phyloP scores from a whole-genome alignment of 495 filamentous ascomycete genomes.

The Annulohypoxylon moriforme region DNA sequence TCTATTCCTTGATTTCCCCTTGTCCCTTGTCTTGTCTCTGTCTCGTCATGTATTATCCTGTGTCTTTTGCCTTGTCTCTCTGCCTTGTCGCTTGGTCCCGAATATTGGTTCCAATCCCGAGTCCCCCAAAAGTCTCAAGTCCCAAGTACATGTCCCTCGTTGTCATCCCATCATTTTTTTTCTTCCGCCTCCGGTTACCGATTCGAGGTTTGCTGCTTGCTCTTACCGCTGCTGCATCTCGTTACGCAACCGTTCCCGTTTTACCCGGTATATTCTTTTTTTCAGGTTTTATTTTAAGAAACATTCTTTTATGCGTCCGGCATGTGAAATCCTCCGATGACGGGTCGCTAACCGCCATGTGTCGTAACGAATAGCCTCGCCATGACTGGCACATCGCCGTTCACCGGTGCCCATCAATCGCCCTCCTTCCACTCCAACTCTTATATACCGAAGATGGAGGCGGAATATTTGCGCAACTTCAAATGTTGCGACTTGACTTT shows the following conservation, averaged over 20 bases:
- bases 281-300: slow-evolving; percentile 30
- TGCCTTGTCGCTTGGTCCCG: not conserved
- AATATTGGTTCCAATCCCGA: not conserved
- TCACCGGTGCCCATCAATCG: slow-evolving; percentile 78
- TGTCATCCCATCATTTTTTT: slow-evolving; percentile 7
- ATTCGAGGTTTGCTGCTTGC: slow-evolving; percentile 27
- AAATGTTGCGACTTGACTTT: slow-evolving; percentile 89
- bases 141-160: not conserved
- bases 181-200: slow-evolving; percentile 9
- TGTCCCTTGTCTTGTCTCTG: slow-evolving; percentile 7
- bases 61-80: not conserved
- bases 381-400: slow-evolving; percentile 96
- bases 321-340: slow-evolving; percentile 40
- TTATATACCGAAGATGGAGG: slow-evolving; percentile 96
- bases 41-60: not conserved
- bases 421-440: slow-evolving; percentile 97
- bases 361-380: slow-evolving; percentile 73
- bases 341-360: slow-evolving; percentile 39
- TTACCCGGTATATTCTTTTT: slow-evolving; percentile 45
- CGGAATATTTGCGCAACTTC: slow-evolving; percentile 96
- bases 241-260: slow-evolving; percentile 37
- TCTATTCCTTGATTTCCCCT: slow-evolving; percentile 9
- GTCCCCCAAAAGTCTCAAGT: not conserved
- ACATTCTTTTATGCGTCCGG: not conserved
- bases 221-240: slow-evolving; percentile 24